These are phyloP conservation scores for Periconia macrospinosa DNA, from an alignment of 2,329 filamentous ascomycete genomes.

Conservation along the genomic window DNA sequence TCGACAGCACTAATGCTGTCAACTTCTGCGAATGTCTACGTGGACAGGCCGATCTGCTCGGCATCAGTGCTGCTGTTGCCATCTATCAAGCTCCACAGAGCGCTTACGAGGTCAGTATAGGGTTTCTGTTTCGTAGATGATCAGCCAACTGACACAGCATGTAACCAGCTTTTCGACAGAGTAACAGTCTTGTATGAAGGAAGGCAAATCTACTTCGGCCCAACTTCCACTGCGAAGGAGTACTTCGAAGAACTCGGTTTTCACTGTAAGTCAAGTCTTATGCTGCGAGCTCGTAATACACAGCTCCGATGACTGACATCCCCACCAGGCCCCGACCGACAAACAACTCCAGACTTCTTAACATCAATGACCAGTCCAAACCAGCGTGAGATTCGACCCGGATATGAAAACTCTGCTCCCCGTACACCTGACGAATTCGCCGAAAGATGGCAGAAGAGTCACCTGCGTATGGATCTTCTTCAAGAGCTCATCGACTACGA, in stretches of 20 bases:
- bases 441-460: constrained; percentile 49
- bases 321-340: background rate
- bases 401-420: constrained; percentile 44
- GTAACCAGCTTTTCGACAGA: constrained; percentile 15
- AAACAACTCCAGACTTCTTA: constrained; percentile 70
- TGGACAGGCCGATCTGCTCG: constrained; percentile 52
- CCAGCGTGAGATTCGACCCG: constrained; percentile 41
- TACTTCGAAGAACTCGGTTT: constrained; percentile 74
- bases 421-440: constrained; percentile 50
- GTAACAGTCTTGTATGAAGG: constrained; percentile 55
- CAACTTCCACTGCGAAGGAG: constrained; percentile 59
- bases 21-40: constrained; percentile 60
- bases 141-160: too few relatives aligned
- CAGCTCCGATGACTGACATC: too few relatives aligned
- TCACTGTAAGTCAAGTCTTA: constrained; percentile 27
- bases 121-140: too few relatives aligned
- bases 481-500: constrained; percentile 47
- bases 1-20: constrained; percentile 51
- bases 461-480: constrained; percentile 41
- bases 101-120: constrained; percentile 57
- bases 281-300: too few relatives aligned
- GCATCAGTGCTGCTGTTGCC: constrained; percentile 48
- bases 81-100: constrained; percentile 67
- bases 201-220: constrained; percentile 70
- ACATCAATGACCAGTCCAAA: constrained; percentile 64